Percentiles rank a stretch among this genome's conserved stretches.
phyloP scores from a whole-genome alignment of 805 yeast genomes.

The Yamadazyma phyllophila region DNA sequence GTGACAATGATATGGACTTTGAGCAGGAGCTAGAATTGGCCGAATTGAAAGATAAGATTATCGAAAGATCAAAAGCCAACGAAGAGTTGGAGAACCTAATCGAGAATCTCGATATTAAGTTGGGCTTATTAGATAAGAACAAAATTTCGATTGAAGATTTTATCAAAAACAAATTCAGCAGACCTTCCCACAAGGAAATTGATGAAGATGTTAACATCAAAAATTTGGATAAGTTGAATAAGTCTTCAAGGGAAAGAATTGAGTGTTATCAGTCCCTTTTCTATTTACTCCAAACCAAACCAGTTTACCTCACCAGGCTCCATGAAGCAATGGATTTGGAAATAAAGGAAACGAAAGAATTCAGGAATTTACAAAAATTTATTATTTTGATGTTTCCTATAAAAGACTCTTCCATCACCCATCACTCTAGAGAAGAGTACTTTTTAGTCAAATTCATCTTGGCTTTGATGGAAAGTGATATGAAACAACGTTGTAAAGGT shows the following conservation, averaged over 20 bases:
- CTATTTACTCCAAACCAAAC: slow-evolving; percentile 81
- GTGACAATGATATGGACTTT: slow-evolving; percentile 70
- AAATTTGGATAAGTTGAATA: slow-evolving; percentile 32
- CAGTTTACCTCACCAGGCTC: slow-evolving; percentile 62
- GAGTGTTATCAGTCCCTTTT: slow-evolving; percentile 76
- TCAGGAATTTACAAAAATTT: slow-evolving; percentile 22
- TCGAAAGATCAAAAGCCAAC: slow-evolving; percentile 65
- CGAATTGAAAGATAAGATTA: slow-evolving; percentile 62
- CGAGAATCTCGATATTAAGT: slow-evolving; percentile 73
- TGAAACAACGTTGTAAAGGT: slow-evolving; percentile 25
- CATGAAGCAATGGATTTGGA: slow-evolving; percentile 33
- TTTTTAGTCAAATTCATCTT: slow-evolving; percentile 60
- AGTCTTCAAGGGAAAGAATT: slow-evolving; percentile 48
- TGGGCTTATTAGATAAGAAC: slow-evolving; percentile 74
- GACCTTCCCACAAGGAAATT: slow-evolving; percentile 15
- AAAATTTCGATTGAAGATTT: slow-evolving; percentile 76
- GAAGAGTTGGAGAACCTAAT: slow-evolving; percentile 72
- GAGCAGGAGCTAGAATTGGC: slow-evolving; percentile 72
- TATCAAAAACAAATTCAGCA: slow-evolving; percentile 39
- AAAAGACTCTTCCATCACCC: slow-evolving; percentile 24
- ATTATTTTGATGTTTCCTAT: slow-evolving; percentile 32
- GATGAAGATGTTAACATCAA: slow-evolving; percentile 18
- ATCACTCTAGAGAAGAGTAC: slow-evolving; percentile 65
- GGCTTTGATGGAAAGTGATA: slow-evolving; percentile 41
- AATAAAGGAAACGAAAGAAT: slow-evolving; percentile 22